Evolutionary conservation across 306 rosid species (phyloP).

Genomic region (Erythrophleum fordii): DNA sequence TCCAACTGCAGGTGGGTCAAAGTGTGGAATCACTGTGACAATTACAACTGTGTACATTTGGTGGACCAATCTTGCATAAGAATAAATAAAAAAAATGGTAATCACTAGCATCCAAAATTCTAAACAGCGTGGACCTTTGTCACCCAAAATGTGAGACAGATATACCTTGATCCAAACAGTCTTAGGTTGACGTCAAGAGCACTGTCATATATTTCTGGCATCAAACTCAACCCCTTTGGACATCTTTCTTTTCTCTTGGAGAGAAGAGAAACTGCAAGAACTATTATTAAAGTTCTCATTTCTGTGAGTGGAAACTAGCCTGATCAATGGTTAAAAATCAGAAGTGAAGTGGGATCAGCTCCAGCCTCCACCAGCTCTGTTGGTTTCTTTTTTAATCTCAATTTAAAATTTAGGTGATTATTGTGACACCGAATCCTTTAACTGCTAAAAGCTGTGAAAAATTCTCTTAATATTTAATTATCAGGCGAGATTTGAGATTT

Average conservation of each 20-base stretch:
- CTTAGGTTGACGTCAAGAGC: conserved; percentile 47
- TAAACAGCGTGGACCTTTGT: conserved; percentile 40
- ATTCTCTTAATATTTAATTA: neutral
- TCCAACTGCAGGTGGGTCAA: conserved; percentile 95
- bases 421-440: conserved; percentile 22
- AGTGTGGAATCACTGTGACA: conserved; percentile 41
- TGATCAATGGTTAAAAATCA: conserved; percentile 1
- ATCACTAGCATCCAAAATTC: conserved; percentile 50
- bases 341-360: conserved; percentile 25
- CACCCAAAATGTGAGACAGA: conserved; percentile 47
- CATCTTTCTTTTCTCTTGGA: neutral
- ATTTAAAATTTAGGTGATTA: neutral
- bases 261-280: neutral
- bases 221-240: conserved; percentile 3
- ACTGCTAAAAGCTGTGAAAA: conserved; percentile 14
- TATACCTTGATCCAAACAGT: conserved; percentile 44
- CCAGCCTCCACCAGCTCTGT: neutral
- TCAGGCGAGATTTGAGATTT: conserved; percentile 1
- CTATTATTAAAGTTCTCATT: neutral
- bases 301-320: conserved; percentile 12
- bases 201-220: conserved; percentile 36
- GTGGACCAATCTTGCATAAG: conserved; percentile 50
- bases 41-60: conserved; percentile 57
- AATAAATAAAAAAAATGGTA: conserved; percentile 43
- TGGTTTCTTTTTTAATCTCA: neutral